Conservation (phyloP, 2,329 filamentous ascomycete genomes). For the Fusarium ramigenum region DNA sequence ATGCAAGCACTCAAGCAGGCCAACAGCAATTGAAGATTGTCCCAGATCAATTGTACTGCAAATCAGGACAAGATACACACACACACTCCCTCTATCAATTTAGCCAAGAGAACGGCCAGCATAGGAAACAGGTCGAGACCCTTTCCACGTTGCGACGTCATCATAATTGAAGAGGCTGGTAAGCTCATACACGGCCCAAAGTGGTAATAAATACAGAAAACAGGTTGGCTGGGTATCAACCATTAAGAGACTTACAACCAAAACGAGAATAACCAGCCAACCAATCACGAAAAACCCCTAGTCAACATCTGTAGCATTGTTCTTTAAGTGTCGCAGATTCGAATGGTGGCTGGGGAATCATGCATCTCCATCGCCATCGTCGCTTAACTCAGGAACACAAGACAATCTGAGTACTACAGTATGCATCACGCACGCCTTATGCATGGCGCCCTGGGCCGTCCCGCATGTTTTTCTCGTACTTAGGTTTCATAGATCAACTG, state of each 20-base stretch:
- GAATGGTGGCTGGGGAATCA: constrained; percentile 5
- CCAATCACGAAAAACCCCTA: background rate
- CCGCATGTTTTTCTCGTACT: background rate
- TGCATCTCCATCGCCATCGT: background rate
- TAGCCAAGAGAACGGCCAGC: background rate
- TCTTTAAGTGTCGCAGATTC: constrained; percentile 4
- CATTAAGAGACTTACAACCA: background rate
- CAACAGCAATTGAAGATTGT: background rate
- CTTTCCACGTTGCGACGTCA: constrained; percentile 9
- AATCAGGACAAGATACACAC: constrained; percentile 5
- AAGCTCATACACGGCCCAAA: constrained; percentile 6
- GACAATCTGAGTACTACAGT: background rate
- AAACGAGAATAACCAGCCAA: background rate
- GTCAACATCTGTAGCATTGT: background rate
- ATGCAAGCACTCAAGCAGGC: constrained; percentile 34
- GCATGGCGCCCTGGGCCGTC: constrained; percentile 20
- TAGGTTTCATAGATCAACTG: constrained; percentile 13
- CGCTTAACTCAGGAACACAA: constrained; percentile 24
- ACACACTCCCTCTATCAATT: background rate
- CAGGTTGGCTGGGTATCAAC: constrained; percentile 21
- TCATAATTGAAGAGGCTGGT: constrained; percentile 28
- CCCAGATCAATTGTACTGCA: background rate
- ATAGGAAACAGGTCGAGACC: constrained; percentile 9
- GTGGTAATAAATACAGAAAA: constrained; percentile 24
- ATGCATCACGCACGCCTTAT: constrained; percentile 4